These are phyloP conservation scores for Acanthamoeba culbertsoni DNA, from an alignment of 208 protist species.

Conservation along the genomic window DNA sequence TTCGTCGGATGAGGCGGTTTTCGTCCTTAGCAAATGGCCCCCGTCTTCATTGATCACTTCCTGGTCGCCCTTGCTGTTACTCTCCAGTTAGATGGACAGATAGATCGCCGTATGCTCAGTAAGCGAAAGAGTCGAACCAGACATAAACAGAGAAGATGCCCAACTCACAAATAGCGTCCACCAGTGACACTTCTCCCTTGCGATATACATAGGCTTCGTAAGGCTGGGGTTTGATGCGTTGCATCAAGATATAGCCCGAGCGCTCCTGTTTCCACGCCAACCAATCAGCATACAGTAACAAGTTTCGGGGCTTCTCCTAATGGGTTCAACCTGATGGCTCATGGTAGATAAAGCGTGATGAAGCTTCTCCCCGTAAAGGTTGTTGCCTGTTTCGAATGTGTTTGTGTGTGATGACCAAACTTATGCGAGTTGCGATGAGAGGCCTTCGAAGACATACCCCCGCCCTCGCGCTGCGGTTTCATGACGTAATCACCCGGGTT, in stretches of 20 bases:
- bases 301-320: not conserved
- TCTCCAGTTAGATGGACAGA: no score
- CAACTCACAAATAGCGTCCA: conserved; percentile 87
- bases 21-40: conserved; percentile 92
- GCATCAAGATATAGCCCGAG: conserved; percentile 91
- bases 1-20: conserved; percentile 89
- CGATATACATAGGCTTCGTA: conserved; percentile 81
- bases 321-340: not conserved
- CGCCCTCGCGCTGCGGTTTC: conserved; percentile 95
- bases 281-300: not conserved
- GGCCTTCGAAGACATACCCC: conserved; percentile 74
- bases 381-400: conserved; percentile 55
- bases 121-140: no score
- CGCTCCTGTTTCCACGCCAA: conserved; percentile 27
- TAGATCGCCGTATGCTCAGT: no score
- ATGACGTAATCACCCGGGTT: conserved; percentile 89
- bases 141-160: conserved; percentile 82
- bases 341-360: not conserved
- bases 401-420: not conserved
- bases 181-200: conserved; percentile 75
- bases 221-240: conserved; percentile 84
- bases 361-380: conserved; percentile 13
- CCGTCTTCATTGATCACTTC: conserved; percentile 79
- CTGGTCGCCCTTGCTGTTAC: not conserved
- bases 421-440: not conserved